Evolutionary conservation across 2,329 filamentous ascomycete species (phyloP), one percentile per base, ranked within the genome.

Genomic region (Botrytis pseudocinerea): DNA sequence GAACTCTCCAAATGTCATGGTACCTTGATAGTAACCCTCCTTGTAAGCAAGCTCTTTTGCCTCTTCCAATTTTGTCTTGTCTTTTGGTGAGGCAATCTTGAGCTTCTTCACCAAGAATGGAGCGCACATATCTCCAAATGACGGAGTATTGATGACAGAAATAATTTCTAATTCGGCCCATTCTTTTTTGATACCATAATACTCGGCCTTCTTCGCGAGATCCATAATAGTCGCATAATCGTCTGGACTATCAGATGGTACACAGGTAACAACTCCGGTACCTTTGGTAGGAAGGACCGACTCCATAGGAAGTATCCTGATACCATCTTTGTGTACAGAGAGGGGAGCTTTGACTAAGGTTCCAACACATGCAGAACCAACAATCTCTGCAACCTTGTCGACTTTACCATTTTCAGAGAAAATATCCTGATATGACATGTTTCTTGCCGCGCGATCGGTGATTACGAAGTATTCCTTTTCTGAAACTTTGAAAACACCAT

Each of bases 1-100:
- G 84, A 93, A 97, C 44, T 97, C 93, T 73, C 96, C 96, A 75
- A 93, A 88, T 76, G 94, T 86, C 90, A 99, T 93, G 73, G 88
- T 92, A 77, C 96, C 96, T 84, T 97, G 94, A 85, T 99, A 99
- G 86, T 93, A 98, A 25, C 95, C 96, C 81, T 98, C 95, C 83
- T 96, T 97, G 87, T 99, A 99, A 0, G 96, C 95, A 77, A 97
- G 85, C 78, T 98, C 95, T 85, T 99, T 99, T 63, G 96, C 96
- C 82, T 98, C 92, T 63, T 93, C 92, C 64, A 99, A 90, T 83
- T 95, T 92, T 81, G 93, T 96, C 51, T 91, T 89, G 81, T 99
- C 96, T 84, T 99, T 99, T 75, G 96, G 95, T 20, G 95, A 98
- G 76, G 93, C 91, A 81, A 99, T 99, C 87, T 98, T 98, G 82